These are phyloP conservation scores for Ochetophila trinervis DNA, from an alignment of 306 rosid species.

Conservation along the genomic window DNA sequence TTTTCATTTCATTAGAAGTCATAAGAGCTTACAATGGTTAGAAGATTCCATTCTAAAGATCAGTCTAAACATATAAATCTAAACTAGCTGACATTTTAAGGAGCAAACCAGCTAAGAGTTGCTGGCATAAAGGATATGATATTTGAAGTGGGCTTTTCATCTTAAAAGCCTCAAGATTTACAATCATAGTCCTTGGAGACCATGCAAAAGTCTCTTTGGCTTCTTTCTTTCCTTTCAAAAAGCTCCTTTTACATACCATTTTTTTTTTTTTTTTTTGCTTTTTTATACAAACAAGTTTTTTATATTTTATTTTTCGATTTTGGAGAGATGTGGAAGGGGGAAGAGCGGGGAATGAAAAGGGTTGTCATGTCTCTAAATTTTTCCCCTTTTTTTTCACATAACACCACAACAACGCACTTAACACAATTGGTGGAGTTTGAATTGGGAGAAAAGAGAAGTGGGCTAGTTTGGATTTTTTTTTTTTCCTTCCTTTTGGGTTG, in stretches of 20 bases:
- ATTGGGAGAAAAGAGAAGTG: constrained; percentile 20
- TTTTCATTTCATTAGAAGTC: not conserved
- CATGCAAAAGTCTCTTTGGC: constrained; percentile 89
- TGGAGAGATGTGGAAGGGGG: constrained; percentile 23
- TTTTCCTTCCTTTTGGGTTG: constrained; percentile 14
- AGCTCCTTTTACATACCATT: constrained; percentile 34
- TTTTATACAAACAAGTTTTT: not conserved
- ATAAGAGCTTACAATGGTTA: constrained; percentile 37
- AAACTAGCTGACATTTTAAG: constrained; percentile 57
- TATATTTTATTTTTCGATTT: constrained; percentile 35
- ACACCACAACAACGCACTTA: constrained; percentile 31
- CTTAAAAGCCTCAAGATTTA: constrained; percentile 64
- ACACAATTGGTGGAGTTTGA: constrained; percentile 38
- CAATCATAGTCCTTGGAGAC: constrained; percentile 88
- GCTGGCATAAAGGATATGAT: constrained; percentile 48
- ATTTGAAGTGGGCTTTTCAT: constrained; percentile 39
- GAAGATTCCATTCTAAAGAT: constrained; percentile 70
- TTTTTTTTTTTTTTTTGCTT: not conserved
- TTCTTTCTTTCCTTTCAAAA: constrained; percentile 49
- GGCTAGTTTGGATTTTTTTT: constrained; percentile 4
- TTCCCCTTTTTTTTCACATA: constrained; percentile 11
- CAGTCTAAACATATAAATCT: constrained; percentile 60
- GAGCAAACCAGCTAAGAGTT: constrained; percentile 54
- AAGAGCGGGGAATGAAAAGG: not conserved
- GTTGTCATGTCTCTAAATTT: constrained; percentile 23